These are phyloP conservation scores for Monosporascus sp. DNA, from an alignment of 2,329 filamentous ascomycete species.

Conservation along the genomic window DNA sequence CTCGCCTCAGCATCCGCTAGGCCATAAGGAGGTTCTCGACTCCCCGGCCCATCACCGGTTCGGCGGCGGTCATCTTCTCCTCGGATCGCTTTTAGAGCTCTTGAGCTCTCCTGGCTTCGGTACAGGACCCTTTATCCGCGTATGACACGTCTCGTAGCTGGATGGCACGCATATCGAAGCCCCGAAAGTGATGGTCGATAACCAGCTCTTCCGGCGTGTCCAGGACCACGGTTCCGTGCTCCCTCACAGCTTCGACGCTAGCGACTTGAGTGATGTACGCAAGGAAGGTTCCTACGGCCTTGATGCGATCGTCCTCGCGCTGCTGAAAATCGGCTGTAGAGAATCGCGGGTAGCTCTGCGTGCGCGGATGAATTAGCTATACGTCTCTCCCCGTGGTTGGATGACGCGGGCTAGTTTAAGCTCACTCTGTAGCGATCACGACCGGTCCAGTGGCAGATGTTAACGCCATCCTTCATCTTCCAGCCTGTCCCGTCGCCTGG, in stretches of 20 bases:
- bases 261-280: background rate
- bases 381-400: no score
- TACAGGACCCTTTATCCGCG: conserved; percentile 1
- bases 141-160: conserved; percentile 1
- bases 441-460: conserved; percentile 5
- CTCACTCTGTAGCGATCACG: background rate
- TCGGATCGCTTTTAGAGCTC: background rate
- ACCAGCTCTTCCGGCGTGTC: conserved; percentile 3
- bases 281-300: background rate
- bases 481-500: conserved; percentile 5
- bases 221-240: background rate
- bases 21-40: conserved; percentile 6
- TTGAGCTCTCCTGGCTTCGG: background rate
- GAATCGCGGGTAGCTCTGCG: background rate
- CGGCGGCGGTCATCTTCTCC: conserved; percentile 1
- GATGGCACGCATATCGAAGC: background rate
- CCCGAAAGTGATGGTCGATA: background rate
- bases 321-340: background rate
- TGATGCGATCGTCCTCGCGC: background rate
- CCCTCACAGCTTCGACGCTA: background rate
- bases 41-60: conserved; percentile 2
- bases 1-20: conserved; percentile 1
- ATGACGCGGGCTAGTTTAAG: background rate
- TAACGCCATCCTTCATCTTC: conserved; percentile 8
- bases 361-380: no score